Conservation (phyloP, 2,329 filamentous ascomycete species). For the Pseudofabraea citricarpa region DNA sequence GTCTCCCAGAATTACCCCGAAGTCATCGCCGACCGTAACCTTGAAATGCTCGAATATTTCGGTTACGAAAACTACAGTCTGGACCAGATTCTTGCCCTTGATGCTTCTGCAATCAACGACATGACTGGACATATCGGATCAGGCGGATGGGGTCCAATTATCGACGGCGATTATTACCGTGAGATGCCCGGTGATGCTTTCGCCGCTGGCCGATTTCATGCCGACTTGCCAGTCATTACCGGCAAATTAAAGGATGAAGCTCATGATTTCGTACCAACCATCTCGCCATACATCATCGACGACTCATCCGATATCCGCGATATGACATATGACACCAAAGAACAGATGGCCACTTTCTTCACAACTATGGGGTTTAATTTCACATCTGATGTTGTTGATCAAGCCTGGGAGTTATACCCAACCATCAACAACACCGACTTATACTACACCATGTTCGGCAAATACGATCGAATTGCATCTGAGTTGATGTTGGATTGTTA, state of each 20-base stretch:
- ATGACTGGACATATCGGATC: slow-evolving; percentile 4
- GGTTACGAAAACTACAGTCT: not conserved
- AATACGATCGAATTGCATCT: slow-evolving; percentile 1
- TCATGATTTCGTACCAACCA: slow-evolving; percentile 3
- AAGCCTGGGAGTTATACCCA: slow-evolving; percentile 3
- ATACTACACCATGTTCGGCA: slow-evolving; percentile 5
- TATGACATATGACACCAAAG: slow-evolving; percentile 3
- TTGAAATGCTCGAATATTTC: slow-evolving; percentile 2
- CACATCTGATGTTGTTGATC: not conserved
- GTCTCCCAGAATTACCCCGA: not conserved
- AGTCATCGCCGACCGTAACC: not conserved
- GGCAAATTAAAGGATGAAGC: slow-evolving; percentile 3
- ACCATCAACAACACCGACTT: slow-evolving; percentile 4
- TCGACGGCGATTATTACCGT: slow-evolving; percentile 1
- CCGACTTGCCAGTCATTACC: not conserved
- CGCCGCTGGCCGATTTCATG: not conserved
- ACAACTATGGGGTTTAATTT: slow-evolving; percentile 1
- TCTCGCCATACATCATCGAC: slow-evolving; percentile 4
- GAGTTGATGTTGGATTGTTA: slow-evolving; percentile 2
- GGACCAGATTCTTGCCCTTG: slow-evolving; percentile 1
- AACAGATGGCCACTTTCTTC: slow-evolving; percentile 2
- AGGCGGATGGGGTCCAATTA: slow-evolving; percentile 1
- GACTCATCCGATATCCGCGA: not conserved
- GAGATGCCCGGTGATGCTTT: not conserved
- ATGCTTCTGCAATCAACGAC: slow-evolving; percentile 2